A percentile compares a stretch with the other conserved stretches of the same genome.
phyloP scores from a whole-genome alignment of 1,139 yeast species.

The Saccharomyces hybrid region DNA sequence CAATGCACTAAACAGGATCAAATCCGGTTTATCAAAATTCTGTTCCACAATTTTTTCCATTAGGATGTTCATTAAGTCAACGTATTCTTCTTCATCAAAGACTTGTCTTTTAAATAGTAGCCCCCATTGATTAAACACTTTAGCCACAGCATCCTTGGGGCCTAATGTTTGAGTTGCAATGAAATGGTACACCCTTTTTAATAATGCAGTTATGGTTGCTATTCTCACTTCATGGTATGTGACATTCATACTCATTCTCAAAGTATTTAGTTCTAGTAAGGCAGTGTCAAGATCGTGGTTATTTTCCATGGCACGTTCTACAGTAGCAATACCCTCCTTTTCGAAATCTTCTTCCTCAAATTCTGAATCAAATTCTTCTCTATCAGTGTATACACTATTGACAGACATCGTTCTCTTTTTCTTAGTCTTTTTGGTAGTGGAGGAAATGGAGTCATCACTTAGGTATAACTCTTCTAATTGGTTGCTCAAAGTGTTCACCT shows the following conservation, averaged over 20 bases:
- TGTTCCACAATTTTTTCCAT: slow-evolving; percentile 30
- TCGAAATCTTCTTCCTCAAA: slow-evolving; percentile 77
- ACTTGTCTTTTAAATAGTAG: slow-evolving; percentile 72
- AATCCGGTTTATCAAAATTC: slow-evolving; percentile 28
- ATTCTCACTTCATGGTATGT: slow-evolving; percentile 85
- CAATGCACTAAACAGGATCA: slow-evolving; percentile 48
- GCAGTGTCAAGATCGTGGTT: slow-evolving; percentile 94
- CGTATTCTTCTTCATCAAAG: slow-evolving; percentile 69
- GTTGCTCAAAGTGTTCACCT: slow-evolving; percentile 39
- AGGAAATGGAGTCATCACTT: slow-evolving; percentile 75
- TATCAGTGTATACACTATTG: slow-evolving; percentile 36
- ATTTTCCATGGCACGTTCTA: slow-evolving; percentile 82
- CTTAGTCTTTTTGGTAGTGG: slow-evolving; percentile 41
- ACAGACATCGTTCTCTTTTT: slow-evolving; percentile 43
- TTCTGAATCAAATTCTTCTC: slow-evolving; percentile 29
- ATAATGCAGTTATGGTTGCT: slow-evolving; percentile 70
- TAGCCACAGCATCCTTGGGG: slow-evolving; percentile 66
- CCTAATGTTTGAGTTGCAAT: slow-evolving; percentile 68
- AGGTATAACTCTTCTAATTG: slow-evolving; percentile 57
- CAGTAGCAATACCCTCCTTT: slow-evolving; percentile 85
- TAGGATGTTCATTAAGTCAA: slow-evolving; percentile 59
- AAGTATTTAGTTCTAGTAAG: slow-evolving; percentile 79
- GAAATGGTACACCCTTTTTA: slow-evolving; percentile 61
- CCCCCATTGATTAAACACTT: slow-evolving; percentile 77
- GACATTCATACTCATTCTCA: slow-evolving; percentile 96